Evolutionary conservation across 352 stramenopile species (phyloP).

Genomic region (Pythium myriotylum): DNA sequence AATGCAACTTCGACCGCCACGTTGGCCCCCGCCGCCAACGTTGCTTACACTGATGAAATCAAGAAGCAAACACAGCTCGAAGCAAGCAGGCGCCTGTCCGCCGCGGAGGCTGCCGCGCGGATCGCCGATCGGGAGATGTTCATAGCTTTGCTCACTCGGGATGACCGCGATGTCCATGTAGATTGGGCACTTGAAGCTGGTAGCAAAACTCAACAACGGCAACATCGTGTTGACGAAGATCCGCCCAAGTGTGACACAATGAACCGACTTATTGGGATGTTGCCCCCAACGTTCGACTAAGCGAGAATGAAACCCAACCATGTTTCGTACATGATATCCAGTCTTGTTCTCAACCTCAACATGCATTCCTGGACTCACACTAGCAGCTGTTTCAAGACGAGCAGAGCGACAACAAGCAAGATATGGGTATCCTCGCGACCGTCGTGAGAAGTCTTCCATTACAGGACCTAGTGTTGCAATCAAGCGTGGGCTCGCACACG

Average conservation of each 20-base stretch:
- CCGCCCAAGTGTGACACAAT: constrained; percentile 1
- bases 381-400: constrained; percentile 14
- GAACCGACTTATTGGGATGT: constrained; percentile 18
- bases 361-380: constrained; percentile 18
- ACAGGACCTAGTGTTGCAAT: not conserved
- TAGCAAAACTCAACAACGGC: not conserved
- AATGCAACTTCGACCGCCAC: constrained; percentile 7
- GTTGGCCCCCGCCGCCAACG: constrained; percentile 8
- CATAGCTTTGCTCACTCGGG: not conserved
- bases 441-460: not conserved
- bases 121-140: constrained; percentile 7
- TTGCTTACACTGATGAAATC: not conserved
- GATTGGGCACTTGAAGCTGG: constrained; percentile 2
- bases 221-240: not conserved
- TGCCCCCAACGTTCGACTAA: not conserved
- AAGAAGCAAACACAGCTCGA: constrained; percentile 2
- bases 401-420: constrained; percentile 3
- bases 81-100: not conserved
- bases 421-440: constrained; percentile 12
- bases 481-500: not conserved
- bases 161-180: not conserved
- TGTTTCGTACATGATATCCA: constrained; percentile 6
- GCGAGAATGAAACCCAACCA: not conserved
- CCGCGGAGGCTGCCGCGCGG: not conserved
- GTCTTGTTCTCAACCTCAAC: constrained; percentile 16